Evolutionary conservation across 2,329 filamentous ascomycete genomes (phyloP).

Genomic region (Gnomoniopsis smithogilvyi): DNA sequence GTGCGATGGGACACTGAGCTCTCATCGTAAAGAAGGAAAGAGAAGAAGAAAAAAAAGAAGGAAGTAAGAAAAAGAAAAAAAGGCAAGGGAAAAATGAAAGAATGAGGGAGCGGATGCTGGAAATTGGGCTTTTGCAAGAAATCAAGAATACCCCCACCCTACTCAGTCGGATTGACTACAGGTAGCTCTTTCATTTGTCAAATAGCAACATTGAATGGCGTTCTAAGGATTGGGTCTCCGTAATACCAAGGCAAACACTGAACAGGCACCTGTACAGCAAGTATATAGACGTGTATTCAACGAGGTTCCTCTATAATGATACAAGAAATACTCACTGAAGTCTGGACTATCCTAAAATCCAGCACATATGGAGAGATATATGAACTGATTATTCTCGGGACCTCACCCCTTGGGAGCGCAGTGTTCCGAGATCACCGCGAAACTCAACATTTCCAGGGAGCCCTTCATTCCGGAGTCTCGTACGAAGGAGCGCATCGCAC

Average conservation of each 20-base stretch:
- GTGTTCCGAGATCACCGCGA: too few species aligned
- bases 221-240: background rate
- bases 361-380: too few species aligned
- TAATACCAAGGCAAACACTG: too few species aligned
- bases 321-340: background rate
- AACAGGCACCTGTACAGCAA: too few species aligned
- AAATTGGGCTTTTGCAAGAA: constrained; percentile 1
- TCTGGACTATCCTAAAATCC: too few species aligned
- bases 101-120: background rate
- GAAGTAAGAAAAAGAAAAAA: background rate
- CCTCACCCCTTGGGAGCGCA: too few species aligned
- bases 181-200: background rate
- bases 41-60: background rate
- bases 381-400: too few species aligned
- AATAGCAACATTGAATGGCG: constrained; percentile 1
- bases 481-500: background rate
- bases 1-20: background rate
- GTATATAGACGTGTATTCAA: too few species aligned
- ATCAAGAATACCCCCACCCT: constrained; percentile 15
- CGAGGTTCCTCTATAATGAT: background rate
- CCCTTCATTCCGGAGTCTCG: too few species aligned
- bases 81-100: background rate
- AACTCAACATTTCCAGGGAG: too few species aligned
- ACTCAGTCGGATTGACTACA: constrained; percentile 13
- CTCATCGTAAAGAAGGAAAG: background rate